Evolutionary conservation across 108 stramenopile genomes (phyloP), one percentile per base, ranked within the genome.

Genomic region (Licmophora abbreviata): DNA sequence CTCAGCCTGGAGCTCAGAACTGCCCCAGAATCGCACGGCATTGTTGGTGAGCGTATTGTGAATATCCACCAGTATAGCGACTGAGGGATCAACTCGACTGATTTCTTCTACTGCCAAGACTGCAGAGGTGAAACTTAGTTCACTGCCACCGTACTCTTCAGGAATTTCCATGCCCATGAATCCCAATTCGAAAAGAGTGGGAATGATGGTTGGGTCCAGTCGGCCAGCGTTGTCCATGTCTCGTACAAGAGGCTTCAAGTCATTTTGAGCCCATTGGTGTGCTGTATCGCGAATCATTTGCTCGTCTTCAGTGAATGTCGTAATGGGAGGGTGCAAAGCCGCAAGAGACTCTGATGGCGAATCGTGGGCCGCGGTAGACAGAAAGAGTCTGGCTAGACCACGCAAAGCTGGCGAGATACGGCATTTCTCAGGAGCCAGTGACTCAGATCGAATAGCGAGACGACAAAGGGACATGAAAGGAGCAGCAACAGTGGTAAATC

Each of bases 21-120:
- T 74, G 14, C 90, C 96, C 92, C 94, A 97, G 48, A 92, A 92
- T 36, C 84, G 68, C 22, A 92, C 68, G n/a, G 85, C 85, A 70
- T 95, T 97, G 64, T 88, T 95, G 12, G 85, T 83, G n/a, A 95
- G 71, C 7, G 96, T 97, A 57, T 95, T 95, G 52, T 97, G 96
- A 33, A 97, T 93, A 51, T 97, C 96, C 1, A 92, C 93, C 42
- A 93, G 55, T 18, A 95, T 88, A 7, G 82, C 68, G 0, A 94
- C 91, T 14, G 88, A 79, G 15, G 96, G 92, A 67, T 97, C 96
- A 15, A 97, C 74, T 34, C 84, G 56, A 0, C 91, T 83, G 3
- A 97, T 63, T 73, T 97, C 96, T 75, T 97, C 95, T 6, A 97
- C 85, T 9, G 79, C 85, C 40, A 95, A 72, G 42, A 88, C 86